Evolutionary conservation across 176 grass and related monocot species (phyloP).

Genomic region (Elymus sibiricus): DNA sequence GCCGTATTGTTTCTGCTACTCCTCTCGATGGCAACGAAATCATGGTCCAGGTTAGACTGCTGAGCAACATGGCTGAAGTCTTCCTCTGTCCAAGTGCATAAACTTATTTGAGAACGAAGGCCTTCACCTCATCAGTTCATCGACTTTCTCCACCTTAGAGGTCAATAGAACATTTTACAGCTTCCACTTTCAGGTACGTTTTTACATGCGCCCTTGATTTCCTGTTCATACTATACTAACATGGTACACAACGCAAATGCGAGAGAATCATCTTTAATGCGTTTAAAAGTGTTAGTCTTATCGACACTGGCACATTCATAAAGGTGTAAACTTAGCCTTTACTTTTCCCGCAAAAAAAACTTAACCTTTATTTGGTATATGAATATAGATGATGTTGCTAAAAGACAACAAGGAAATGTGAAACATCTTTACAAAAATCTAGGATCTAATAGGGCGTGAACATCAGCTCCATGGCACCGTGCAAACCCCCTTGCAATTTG

Average conservation of each 20-base stretch:
- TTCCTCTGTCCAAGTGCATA: slow-evolving; percentile 53
- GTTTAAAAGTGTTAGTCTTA: background rate
- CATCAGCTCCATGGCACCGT: background rate
- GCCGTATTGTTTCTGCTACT: slow-evolving; percentile 52
- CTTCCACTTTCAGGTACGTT: slow-evolving; percentile 67
- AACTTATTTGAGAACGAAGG: slow-evolving; percentile 67
- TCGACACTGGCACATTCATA: too few relatives aligned
- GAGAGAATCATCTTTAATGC: background rate
- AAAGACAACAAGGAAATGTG: too few relatives aligned
- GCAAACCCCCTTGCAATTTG: background rate
- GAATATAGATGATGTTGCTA: too few relatives aligned
- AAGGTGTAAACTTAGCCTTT: too few relatives aligned
- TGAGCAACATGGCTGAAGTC: slow-evolving; percentile 21
- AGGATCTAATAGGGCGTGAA: too few relatives aligned
- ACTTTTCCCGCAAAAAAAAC: too few relatives aligned
- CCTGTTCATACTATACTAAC: too few relatives aligned
- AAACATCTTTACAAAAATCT: too few relatives aligned
- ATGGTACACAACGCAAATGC: background rate
- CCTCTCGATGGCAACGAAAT: slow-evolving; percentile 58
- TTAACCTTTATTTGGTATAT: too few relatives aligned
- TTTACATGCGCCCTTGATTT: background rate
- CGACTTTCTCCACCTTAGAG: slow-evolving; percentile 37
- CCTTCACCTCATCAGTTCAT: slow-evolving; percentile 57
- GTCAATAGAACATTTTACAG: slow-evolving; percentile 54
- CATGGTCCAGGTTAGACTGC: slow-evolving; percentile 66